Conservation (phyloP, 768 basidiomycete species). For the Xerocomellus dryophilus region DNA sequence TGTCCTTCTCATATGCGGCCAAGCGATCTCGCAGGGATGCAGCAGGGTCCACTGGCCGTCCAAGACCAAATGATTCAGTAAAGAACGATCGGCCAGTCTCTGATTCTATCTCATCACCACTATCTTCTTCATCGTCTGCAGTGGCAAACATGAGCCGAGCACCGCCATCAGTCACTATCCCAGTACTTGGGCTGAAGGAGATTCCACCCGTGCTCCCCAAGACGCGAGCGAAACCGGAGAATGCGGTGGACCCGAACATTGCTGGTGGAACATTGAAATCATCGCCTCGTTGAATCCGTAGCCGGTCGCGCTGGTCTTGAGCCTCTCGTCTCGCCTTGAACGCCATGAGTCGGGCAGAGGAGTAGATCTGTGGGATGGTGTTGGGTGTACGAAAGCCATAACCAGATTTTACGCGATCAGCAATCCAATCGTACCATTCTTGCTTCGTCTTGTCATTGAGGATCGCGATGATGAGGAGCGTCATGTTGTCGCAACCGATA, state of each 20-base stretch:
- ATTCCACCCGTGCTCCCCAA: conserved; percentile 60
- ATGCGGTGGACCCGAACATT: conserved; percentile 36
- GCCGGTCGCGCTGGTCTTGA: conserved; percentile 46
- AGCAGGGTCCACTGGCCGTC: conserved; percentile 50
- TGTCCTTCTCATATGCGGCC: conserved; percentile 58
- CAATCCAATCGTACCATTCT: conserved; percentile 91
- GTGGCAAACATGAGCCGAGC: conserved; percentile 56
- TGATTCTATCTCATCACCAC: conserved; percentile 46
- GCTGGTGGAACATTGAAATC: conserved; percentile 23
- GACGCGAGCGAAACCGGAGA: conserved; percentile 53
- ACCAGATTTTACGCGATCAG: conserved; percentile 70
- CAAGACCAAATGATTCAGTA: conserved; percentile 43
- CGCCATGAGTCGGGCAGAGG: conserved; percentile 57
- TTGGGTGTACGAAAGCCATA: conserved; percentile 79
- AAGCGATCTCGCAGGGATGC: conserved; percentile 57
- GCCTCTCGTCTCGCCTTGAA: conserved; percentile 63
- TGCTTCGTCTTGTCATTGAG: conserved; percentile 84
- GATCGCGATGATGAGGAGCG: conserved; percentile 84
- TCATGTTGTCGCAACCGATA: conserved; percentile 99
- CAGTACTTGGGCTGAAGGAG: conserved; percentile 56
- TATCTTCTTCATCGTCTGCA: conserved; percentile 59
- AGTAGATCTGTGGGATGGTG: conserved; percentile 72
- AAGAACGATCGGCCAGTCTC: conserved; percentile 44
- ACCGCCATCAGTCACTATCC: conserved; percentile 48
- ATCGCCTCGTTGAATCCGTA: conserved; percentile 36